A percentile compares a stretch with the other conserved stretches of the same genome.
These are phyloP conservation scores for Fusarium hainanense DNA, from an alignment of 2,329 filamentous ascomycete genomes.

Conservation along the genomic window DNA sequence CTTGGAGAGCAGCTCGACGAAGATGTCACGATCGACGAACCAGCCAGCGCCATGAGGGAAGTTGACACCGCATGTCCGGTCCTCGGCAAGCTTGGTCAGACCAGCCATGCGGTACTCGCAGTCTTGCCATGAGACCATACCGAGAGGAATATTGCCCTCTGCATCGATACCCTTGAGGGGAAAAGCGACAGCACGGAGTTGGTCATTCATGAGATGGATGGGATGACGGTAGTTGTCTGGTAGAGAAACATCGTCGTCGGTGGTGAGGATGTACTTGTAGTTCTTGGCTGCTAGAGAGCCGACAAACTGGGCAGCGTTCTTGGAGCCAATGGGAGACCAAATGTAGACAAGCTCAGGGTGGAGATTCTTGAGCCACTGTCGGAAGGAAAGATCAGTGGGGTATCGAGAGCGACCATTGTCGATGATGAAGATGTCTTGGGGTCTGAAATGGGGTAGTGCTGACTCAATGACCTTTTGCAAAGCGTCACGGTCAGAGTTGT, in stretches of 20 bases:
- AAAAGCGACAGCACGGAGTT: not conserved
- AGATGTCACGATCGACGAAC: constrained; percentile 8
- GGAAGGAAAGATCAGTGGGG: constrained; percentile 2
- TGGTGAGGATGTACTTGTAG: constrained; percentile 9
- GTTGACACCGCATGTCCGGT: constrained; percentile 2
- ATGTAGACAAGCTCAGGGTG: constrained; percentile 1
- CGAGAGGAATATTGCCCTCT: not conserved
- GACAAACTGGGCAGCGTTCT: constrained; percentile 5
- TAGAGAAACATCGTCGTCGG: constrained; percentile 4
- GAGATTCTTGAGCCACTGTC: not conserved
- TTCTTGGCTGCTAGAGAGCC: not conserved
- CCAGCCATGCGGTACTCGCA: constrained; percentile 9
- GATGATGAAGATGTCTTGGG: constrained; percentile 12
- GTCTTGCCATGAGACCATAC: constrained; percentile 10
- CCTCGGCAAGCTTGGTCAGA: constrained; percentile 1
- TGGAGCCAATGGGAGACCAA: constrained; percentile 9
- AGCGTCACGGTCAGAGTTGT: constrained; percentile 7
- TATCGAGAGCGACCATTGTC: not conserved
- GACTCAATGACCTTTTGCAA: not conserved
- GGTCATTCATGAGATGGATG: not conserved
- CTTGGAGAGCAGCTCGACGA: not conserved
- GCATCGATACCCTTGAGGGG: not conserved
- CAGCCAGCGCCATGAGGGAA: constrained; percentile 1
- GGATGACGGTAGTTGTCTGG: constrained; percentile 5
- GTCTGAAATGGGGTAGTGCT: constrained; percentile 2